phyloP scores from a whole-genome alignment of 2,329 filamentous ascomycete species.

The Verticillium nubilum region DNA sequence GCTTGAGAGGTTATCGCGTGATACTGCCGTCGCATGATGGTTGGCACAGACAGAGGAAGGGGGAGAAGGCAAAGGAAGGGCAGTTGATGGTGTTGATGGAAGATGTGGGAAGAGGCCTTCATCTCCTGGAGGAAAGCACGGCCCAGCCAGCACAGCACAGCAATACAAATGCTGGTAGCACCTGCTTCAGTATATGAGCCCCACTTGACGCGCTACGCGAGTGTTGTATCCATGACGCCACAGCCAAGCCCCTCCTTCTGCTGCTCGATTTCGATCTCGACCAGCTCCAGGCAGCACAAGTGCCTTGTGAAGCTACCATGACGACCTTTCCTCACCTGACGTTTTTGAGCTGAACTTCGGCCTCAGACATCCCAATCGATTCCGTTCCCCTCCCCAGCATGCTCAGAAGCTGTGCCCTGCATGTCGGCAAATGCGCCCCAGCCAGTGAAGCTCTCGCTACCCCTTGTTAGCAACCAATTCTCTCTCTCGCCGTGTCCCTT shows the following conservation, averaged over 20 bases:
- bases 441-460: constrained; percentile 77
- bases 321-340: no score
- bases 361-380: not conserved
- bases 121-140: no score
- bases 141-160: no score
- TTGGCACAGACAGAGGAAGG: not conserved
- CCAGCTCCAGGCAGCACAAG: not conserved
- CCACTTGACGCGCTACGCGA: not conserved
- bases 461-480: constrained; percentile 45
- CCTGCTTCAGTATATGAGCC: not conserved
- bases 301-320: not conserved
- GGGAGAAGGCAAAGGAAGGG: no score
- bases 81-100: no score
- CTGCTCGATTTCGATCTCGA: no score
- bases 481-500: constrained; percentile 5
- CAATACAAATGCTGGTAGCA: no score
- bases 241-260: not conserved
- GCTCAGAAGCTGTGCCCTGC: constrained; percentile 21
- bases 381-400: not conserved
- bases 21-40: no score
- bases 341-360: not conserved
- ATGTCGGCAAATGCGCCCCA: constrained; percentile 53
- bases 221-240: not conserved
- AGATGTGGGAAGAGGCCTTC: no score
- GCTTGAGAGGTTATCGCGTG: no score